phyloP scores from a whole-genome alignment of 2,329 filamentous ascomycete genomes.

The Cladorrhinum sp. region DNA sequence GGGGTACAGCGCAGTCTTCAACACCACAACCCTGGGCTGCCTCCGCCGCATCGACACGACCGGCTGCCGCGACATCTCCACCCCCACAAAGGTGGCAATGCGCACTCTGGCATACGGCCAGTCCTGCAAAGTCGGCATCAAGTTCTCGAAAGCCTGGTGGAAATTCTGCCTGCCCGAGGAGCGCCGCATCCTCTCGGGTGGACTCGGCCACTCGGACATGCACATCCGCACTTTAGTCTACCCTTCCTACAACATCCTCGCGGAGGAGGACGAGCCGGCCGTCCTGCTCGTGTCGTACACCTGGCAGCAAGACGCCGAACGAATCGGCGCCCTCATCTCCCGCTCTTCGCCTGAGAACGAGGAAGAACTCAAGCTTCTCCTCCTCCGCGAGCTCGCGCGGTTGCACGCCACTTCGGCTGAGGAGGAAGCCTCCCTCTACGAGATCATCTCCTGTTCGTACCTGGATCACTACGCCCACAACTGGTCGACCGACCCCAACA shows the following conservation, averaged over 20 bases:
- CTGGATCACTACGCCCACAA: conserved; percentile 30
- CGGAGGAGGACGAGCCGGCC: conserved; percentile 24
- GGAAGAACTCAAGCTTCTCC: conserved; percentile 27
- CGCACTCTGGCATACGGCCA: conserved; percentile 32
- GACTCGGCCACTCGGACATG: conserved; percentile 32
- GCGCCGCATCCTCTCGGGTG: conserved; percentile 29
- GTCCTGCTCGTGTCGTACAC: conserved; percentile 38
- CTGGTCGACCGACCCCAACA: conserved; percentile 32
- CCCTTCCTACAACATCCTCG: conserved; percentile 36
- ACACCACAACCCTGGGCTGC: conserved; percentile 31
- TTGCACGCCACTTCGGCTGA: conserved; percentile 25
- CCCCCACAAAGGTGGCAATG: conserved; percentile 31
- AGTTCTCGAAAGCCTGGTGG: conserved; percentile 38
- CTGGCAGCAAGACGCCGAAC: conserved; percentile 36
- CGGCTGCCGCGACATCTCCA: conserved; percentile 23
- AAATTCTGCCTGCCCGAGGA: conserved; percentile 11
- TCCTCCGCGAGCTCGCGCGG: conserved; percentile 31
- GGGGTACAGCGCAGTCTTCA: conserved; percentile 33
- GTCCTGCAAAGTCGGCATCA: conserved; percentile 36
- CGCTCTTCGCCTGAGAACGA: conserved; percentile 22
- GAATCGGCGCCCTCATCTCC: conserved; percentile 31
- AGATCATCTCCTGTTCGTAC: conserved; percentile 9
- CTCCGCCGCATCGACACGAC: conserved; percentile 32
- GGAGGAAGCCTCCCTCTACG: not conserved
- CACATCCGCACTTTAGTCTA: conserved; percentile 35